Evolutionary conservation across 441 rosid species (phyloP).

Genomic region (Euphorbia corollata): DNA sequence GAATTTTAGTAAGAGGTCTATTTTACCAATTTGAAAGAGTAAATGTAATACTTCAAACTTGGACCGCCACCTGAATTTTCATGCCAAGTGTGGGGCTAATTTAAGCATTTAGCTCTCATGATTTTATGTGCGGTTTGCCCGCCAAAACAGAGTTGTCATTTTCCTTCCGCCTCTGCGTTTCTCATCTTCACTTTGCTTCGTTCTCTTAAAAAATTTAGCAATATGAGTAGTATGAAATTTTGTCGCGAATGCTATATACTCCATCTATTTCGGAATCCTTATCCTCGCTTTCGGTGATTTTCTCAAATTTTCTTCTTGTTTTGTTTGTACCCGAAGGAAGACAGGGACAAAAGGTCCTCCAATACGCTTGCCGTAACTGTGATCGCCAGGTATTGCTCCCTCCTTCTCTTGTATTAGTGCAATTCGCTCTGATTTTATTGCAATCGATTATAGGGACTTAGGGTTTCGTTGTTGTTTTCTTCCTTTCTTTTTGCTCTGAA

Average conservation of each 20-base stretch:
- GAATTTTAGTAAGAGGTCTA: too few species aligned
- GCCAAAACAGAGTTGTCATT: background rate
- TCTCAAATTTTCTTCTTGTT: background rate
- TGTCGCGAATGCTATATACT: slow-evolving; percentile 64
- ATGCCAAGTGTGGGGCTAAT: too few species aligned
- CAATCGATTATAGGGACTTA: background rate
- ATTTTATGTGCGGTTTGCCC: background rate
- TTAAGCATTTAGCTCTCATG: too few species aligned
- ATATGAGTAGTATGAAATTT: slow-evolving; percentile 87
- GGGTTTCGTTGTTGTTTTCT: background rate
- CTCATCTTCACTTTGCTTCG: background rate
- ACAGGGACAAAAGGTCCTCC: slow-evolving; percentile 53
- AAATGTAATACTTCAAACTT: too few species aligned
- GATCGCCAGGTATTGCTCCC: slow-evolving; percentile 60
- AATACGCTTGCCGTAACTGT: slow-evolving; percentile 87
- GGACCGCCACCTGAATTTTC: too few species aligned
- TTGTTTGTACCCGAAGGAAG: slow-evolving; percentile 56
- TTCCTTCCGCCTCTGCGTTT: background rate
- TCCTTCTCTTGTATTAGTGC: background rate
- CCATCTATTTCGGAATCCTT: background rate
- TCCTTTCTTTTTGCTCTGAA: background rate
- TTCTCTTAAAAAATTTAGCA: background rate
- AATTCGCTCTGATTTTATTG: background rate
- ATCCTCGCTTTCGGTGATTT: background rate
- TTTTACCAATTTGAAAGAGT: too few species aligned